Evolutionary conservation across 345 rosid species (phyloP), one percentile per base, ranked within the genome.

Genomic region (Eucalyptus decipiens): DNA sequence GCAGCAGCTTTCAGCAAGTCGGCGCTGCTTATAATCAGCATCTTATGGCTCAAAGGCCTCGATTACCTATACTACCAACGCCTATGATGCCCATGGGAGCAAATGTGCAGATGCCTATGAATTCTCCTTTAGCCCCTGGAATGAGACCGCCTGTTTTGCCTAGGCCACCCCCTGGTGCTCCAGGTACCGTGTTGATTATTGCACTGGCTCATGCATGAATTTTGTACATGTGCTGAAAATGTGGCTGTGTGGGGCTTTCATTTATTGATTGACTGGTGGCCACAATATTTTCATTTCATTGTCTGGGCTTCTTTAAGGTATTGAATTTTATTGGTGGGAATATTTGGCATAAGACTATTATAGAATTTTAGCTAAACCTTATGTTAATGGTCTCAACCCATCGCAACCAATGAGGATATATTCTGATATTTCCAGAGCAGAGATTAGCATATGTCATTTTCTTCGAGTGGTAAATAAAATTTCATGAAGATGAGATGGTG

Each of bases 11-110:
- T 91, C 96, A 95, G 81, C 99, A 97, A 92, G 99, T 98, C 80
- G 99, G 99, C 86, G 98, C 94, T 37, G 97, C 95, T 90, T 98
- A 92, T 89, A 98, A 95, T 93, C 99, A 95, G 88, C 99, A 96
- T 93, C 90, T 97, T 88, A 89, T 98, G 81, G 95, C 90, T 67
- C 96, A 93, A 90, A 94, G 99, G 89, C 99, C 99, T 69, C 98
- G 97, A 50, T 92, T 94, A 83, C 98, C 98, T 10, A 92, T 96
- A 90, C 95, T 97, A 54, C 95, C 97, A 26, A 94, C 96, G 7
- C 95, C 95, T 21, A 24, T 91, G 30, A 93, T 96, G 95, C 96
- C 95, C 9, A 81, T 93, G 85, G 90, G 95, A 4, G 94, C 94
- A 42, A 88, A 62, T 60, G 80, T 88, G 42, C 94, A 90, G 37